A percentile compares a stretch with the other conserved stretches of the same genome.
These are phyloP conservation scores for Mycena rebaudengoi DNA, from an alignment of 768 basidiomycete genomes.

Conservation along the genomic window DNA sequence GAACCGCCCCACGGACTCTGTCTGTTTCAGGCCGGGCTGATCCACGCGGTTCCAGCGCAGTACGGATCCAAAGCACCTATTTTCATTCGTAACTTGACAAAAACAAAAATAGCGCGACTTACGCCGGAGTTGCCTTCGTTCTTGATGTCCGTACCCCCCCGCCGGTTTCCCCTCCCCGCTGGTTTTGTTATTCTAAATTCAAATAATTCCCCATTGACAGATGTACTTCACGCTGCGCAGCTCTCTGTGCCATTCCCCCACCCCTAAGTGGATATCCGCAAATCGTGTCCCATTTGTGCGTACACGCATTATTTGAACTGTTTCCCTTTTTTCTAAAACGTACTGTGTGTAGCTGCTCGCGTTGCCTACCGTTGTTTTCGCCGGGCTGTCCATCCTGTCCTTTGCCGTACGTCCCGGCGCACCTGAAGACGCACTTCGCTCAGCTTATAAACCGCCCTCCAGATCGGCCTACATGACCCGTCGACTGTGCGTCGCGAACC, in stretches of 20 bases:
- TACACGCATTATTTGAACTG: not conserved
- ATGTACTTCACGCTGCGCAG: conserved; percentile 6
- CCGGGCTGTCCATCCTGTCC: not conserved
- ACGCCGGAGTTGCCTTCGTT: conserved; percentile 21
- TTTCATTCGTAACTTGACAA: not conserved
- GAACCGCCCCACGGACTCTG: conserved; percentile 33
- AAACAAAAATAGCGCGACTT: conserved; percentile 6
- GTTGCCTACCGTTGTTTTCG: conserved; percentile 1
- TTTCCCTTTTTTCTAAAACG: not conserved
- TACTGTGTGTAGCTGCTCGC: not conserved
- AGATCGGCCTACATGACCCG: conserved; percentile 20
- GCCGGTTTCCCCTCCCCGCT: too few relatives aligned
- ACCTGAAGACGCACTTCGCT: not conserved
- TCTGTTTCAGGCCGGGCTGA: conserved; percentile 34
- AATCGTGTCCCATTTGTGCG: conserved; percentile 6
- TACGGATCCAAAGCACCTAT: conserved; percentile 1
- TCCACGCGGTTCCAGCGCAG: conserved; percentile 36
- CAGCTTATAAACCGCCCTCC: not conserved
- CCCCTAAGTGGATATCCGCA: conserved; percentile 3
- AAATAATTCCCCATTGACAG: not conserved
- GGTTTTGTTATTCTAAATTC: not conserved
- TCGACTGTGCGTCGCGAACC: conserved; percentile 8
- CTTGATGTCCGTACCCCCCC: conserved; percentile 21
- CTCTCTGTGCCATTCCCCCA: not conserved
- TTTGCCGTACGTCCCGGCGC: not conserved